Conservation (phyloP, 1,284 basidiomycete genomes). For the Salmacisia buchloeana region DNA sequence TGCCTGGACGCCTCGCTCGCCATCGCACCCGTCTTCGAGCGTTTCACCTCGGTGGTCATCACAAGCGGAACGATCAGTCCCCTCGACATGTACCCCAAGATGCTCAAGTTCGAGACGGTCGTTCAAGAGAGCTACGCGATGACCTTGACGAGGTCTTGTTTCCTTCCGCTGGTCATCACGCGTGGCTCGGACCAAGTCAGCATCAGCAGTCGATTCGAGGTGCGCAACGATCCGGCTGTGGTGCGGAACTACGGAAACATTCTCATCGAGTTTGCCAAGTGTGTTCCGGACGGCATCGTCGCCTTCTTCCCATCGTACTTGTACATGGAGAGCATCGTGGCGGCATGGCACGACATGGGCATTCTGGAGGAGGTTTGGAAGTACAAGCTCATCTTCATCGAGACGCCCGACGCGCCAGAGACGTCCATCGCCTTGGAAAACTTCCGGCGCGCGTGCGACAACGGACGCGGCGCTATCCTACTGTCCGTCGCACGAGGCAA, state of each 20-base stretch:
- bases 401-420: conserved; percentile 98
- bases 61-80: conserved; percentile 98
- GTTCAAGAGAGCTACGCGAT: conserved; percentile 97
- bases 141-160: conserved; percentile 94
- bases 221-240: conserved; percentile 96
- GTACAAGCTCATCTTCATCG: conserved; percentile 97
- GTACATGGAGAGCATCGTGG: conserved; percentile 99
- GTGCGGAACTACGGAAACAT: conserved; percentile 98
- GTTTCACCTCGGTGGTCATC: conserved; percentile 96
- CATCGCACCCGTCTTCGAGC: conserved; percentile 95
- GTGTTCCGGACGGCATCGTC: conserved; percentile 94
- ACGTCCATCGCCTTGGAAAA: conserved; percentile 97
- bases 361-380: conserved; percentile 99
- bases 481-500: conserved; percentile 97
- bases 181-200: conserved; percentile 97
- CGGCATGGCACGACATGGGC: conserved; percentile 99
- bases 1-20: conserved; percentile 96
- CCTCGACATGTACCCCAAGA: conserved; percentile 99
- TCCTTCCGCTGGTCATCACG: conserved; percentile 96
- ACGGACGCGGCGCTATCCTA: conserved; percentile 91
- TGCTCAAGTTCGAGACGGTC: conserved; percentile 95
- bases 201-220: conserved; percentile 98
- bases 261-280: conserved; percentile 93
- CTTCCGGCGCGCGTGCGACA: conserved; percentile 95
- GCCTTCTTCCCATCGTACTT: conserved; percentile 99